Base-by-base conservation (phyloP, 2,329 filamentous ascomycete genomes). In the Neopestalotiopsis clavispora region DNA sequence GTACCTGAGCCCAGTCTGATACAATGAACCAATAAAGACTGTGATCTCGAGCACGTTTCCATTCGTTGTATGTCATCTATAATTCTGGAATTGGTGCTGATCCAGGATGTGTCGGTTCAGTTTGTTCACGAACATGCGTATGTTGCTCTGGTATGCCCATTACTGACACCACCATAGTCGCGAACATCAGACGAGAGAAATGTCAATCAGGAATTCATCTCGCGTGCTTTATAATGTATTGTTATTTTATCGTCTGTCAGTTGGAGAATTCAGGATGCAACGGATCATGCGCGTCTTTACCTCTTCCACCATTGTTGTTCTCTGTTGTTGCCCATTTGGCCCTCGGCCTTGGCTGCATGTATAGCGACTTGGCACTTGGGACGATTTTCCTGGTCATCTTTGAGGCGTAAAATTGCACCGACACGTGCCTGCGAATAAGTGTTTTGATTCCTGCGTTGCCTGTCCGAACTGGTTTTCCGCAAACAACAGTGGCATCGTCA, bases 361-460 rank as follows among this genome's bases (percentile, higher is more conserved):
- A 49, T 30, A 38, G 61, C 61, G 42, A 52, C 61, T 64, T 64
- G 61, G 61, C 61, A 30, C n/a, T 49, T 20, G n/a, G 42, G 40
- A 62, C 42, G 38, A 20, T 40, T 45, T 49, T 52, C 42, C 61
- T 49, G n/a, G n/a, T n/a, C 38, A 28, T 64, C 34, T 45, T 64
- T 20, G 38, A 23, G 38, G 56, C 49, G 49, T 20, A 59, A 32
- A 40, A 40, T 58, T 30, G 14, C 34, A n/a, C 38, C 20, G 59
- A 40, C 60, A 68, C 67, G 67, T 68, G 67, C 67, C 40, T 38
- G 17, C 45, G 56, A 38, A 64, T 9, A 30, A 59, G 30, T 40
- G 42, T 52, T 49, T 20, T 68, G 49, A 60, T 64, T 68, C 57
- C 30, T 61, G 28, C 58, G 42, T 38, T 23, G 3, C 32, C 13